These are phyloP conservation scores for Zasmidium angulare DNA, from an alignment of 2,329 filamentous ascomycete species.

Conservation along the genomic window DNA sequence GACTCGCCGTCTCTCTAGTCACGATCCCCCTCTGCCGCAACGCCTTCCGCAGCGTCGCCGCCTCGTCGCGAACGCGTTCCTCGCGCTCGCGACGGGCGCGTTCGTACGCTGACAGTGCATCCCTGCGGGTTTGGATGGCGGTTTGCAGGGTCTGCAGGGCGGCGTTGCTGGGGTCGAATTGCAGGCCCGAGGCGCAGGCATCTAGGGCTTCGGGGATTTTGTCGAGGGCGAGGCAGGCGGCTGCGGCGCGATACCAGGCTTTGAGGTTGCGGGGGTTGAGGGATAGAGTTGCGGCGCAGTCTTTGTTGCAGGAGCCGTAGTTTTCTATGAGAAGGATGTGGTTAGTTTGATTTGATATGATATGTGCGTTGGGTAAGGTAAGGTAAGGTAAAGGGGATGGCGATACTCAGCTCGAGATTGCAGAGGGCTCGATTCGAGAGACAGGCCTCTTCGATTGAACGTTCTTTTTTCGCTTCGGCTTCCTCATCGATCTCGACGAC, in stretches of 20 bases:
- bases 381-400: conserved; percentile 12
- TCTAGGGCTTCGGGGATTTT: conserved; percentile 79
- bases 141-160: conserved; percentile 62
- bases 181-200: conserved; percentile 70
- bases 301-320: conserved; percentile 80
- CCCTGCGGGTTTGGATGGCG: conserved; percentile 63
- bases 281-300: conserved; percentile 76
- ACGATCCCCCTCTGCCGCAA: conserved; percentile 71
- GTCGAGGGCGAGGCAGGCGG: conserved; percentile 75
- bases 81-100: conserved; percentile 57
- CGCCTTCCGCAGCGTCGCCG: conserved; percentile 50
- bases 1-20: conserved; percentile 64
- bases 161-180: conserved; percentile 68
- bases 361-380: conserved; percentile 1
- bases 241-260: conserved; percentile 82
- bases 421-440: conserved; percentile 87
- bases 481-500: conserved; percentile 56
- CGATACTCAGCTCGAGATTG: conserved; percentile 73
- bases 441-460: conserved; percentile 68
- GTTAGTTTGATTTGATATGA: conserved; percentile 23
- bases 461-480: conserved; percentile 62
- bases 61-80: conserved; percentile 57
- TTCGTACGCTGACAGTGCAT: conserved; percentile 56
- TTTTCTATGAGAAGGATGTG: conserved; percentile 57
- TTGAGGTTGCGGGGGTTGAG: conserved; percentile 83